Evolutionary conservation across 768 basidiomycete genomes (phyloP).

Genomic region (Hygrophorus pudorinus): DNA sequence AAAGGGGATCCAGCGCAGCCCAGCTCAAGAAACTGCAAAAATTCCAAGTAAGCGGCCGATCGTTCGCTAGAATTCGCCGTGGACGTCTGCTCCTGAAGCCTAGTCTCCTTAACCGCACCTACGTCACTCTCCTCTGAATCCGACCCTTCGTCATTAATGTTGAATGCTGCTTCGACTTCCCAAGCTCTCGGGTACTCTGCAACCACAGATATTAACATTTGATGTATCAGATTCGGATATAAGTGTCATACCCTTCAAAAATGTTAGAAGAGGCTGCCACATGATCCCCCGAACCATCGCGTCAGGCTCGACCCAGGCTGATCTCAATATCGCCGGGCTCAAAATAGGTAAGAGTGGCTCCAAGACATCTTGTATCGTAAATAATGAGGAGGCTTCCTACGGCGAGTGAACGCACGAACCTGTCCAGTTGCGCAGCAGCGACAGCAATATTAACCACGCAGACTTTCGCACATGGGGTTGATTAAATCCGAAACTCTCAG

Average conservation of each 20-base stretch:
- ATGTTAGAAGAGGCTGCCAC: slow-evolving; percentile 62
- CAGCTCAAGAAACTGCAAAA: slow-evolving; percentile 67
- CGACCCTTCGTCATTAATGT: slow-evolving; percentile 25
- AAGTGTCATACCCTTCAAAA: slow-evolving; percentile 54
- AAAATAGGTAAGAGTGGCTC: slow-evolving; percentile 33
- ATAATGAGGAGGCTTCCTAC: neutral
- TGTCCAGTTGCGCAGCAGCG: slow-evolving; percentile 33
- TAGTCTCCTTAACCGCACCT: slow-evolving; percentile 23
- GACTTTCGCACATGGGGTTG: slow-evolving; percentile 69
- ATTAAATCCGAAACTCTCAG: slow-evolving; percentile 43
- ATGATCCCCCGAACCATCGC: slow-evolving; percentile 52
- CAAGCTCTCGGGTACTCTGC: slow-evolving; percentile 61
- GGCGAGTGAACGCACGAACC: slow-evolving; percentile 20
- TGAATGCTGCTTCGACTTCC: slow-evolving; percentile 31
- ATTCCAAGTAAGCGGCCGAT: slow-evolving; percentile 53
- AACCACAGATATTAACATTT: neutral
- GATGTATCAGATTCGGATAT: neutral
- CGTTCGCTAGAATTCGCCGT: slow-evolving; percentile 1
- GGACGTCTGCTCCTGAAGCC: slow-evolving; percentile 10
- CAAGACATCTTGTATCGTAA: slow-evolving; percentile 13
- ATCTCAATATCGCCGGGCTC: slow-evolving; percentile 51
- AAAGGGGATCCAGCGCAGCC: slow-evolving; percentile 75
- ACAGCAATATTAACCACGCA: slow-evolving; percentile 50
- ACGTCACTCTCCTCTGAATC: slow-evolving; percentile 24
- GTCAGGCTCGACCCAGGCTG: slow-evolving; percentile 64